Evolutionary conservation across 73 alveolate species (phyloP).

Genomic region (Uronychia setigera): DNA sequence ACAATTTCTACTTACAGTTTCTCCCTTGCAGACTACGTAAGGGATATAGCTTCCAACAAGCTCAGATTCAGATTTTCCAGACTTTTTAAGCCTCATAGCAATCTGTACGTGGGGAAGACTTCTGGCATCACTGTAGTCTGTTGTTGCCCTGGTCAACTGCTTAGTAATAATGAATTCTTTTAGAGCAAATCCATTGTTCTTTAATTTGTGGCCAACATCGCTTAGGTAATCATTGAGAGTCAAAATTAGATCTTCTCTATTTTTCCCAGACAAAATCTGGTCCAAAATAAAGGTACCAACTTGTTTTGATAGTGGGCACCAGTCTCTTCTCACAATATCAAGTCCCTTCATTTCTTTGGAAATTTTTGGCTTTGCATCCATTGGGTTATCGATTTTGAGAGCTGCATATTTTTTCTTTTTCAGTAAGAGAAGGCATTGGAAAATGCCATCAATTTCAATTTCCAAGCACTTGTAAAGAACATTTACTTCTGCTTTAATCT

Average conservation of each 20-base stretch:
- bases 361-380: conserved; percentile 62
- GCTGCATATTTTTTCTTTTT: conserved; percentile 99
- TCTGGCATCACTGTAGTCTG: conserved; percentile 83
- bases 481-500: conserved; percentile 87
- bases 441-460: conserved; percentile 98
- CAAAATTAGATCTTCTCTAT: conserved; percentile 85
- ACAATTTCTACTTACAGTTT: conserved; percentile 29
- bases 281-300: conserved; percentile 82
- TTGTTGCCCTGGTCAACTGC: conserved; percentile 87
- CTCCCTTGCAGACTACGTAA: conserved; percentile 86
- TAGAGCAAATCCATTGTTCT: conserved; percentile 65
- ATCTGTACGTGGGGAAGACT: conserved; percentile 95
- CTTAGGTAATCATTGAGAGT: conserved; percentile 77
- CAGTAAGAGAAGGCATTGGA: conserved; percentile 87
- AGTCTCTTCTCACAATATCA: conserved; percentile 99
- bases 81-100: conserved; percentile 82
- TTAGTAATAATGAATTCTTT: conserved; percentile 84
- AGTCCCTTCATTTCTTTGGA: conserved; percentile 88
- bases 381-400: conserved; percentile 76
- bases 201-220: conserved; percentile 74
- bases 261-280: conserved; percentile 79
- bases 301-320: conserved; percentile 93
- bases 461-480: conserved; percentile 92
- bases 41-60: conserved; percentile 82
- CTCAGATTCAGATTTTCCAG: conserved; percentile 77